Percentiles rank a stretch among this genome's conserved stretches.
Conservation (phyloP, 2,329 filamentous ascomycete species). For the Raffaelea albimanens region DNA sequence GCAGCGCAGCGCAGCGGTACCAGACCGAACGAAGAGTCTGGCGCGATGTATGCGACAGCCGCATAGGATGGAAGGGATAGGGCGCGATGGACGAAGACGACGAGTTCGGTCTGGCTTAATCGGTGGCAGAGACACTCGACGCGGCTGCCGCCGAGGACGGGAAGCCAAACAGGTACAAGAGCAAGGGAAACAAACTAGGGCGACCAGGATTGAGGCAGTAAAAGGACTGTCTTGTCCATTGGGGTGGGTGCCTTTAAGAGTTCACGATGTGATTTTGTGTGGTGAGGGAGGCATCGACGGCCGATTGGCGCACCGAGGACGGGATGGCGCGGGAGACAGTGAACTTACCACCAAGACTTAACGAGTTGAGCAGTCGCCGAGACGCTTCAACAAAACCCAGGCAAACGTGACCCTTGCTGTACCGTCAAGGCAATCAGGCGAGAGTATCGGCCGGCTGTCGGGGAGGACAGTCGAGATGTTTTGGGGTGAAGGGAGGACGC, state of each 20-base stretch:
- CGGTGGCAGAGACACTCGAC: too few relatives aligned
- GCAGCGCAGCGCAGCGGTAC: too few relatives aligned
- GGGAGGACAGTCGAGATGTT: background rate
- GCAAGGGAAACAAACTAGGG: background rate
- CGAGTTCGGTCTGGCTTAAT: too few relatives aligned
- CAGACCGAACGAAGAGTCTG: too few relatives aligned
- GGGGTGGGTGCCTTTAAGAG: background rate
- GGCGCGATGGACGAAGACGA: background rate
- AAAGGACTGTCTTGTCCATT: background rate
- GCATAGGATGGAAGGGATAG: background rate
- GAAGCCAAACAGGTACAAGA: background rate
- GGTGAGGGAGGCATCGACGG: background rate
- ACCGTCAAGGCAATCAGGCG: background rate
- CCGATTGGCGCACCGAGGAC: background rate
- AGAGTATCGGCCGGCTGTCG: background rate
- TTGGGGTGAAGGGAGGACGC: background rate
- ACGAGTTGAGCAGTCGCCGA: too few relatives aligned
- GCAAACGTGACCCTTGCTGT: background rate
- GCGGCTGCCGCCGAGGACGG: background rate
- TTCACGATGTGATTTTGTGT: background rate
- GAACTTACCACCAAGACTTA: background rate
- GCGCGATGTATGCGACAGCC: too few relatives aligned
- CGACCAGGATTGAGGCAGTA: background rate
- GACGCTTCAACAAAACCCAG: background rate
- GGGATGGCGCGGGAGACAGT: background rate